These are phyloP conservation scores for Canna indica DNA, from an alignment of 176 grass and related monocot species.

Conservation along the genomic window DNA sequence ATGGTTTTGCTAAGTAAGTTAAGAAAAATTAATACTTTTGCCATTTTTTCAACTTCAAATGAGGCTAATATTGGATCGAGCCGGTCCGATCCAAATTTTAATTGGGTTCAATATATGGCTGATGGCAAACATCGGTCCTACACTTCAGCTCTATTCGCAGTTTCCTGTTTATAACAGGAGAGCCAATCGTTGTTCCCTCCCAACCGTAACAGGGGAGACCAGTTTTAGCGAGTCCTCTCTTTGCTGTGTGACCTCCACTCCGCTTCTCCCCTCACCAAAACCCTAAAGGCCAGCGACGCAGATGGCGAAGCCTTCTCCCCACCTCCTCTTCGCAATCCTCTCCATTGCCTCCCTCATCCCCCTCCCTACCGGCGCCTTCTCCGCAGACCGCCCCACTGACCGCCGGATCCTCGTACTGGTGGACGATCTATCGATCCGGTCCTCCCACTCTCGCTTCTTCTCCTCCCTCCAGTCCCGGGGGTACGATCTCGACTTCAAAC, in stretches of 20 bases:
- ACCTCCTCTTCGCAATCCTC: constrained; percentile 7
- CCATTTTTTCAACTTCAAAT: too few relatives aligned
- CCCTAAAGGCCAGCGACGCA: constrained; percentile 22
- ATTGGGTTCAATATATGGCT: too few relatives aligned
- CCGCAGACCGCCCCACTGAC: constrained; percentile 34
- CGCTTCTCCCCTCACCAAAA: constrained; percentile 7
- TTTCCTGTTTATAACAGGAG: neutral
- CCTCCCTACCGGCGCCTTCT: constrained; percentile 6
- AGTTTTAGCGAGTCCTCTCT: neutral
- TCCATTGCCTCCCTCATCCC: constrained; percentile 3
- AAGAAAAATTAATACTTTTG: too few relatives aligned
- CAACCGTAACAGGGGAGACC: neutral
- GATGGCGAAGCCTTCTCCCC: constrained; percentile 28
- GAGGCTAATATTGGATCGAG: too few relatives aligned
- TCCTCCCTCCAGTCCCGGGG: constrained; percentile 55
- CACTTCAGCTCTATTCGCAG: neutral
- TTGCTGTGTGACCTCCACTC: neutral
- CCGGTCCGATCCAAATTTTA: too few relatives aligned
- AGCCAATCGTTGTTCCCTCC: neutral
- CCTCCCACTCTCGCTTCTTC: constrained; percentile 78
- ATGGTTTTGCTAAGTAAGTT: too few relatives aligned
- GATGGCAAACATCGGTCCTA: too few relatives aligned
- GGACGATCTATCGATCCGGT: constrained; percentile 74
- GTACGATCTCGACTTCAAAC: constrained; percentile 72
- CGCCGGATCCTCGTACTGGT: constrained; percentile 62